A percentile compares a stretch with the other conserved stretches of the same genome.
Conservation (phyloP, 2,329 filamentous ascomycete species). For the Madurella fahalii region DNA sequence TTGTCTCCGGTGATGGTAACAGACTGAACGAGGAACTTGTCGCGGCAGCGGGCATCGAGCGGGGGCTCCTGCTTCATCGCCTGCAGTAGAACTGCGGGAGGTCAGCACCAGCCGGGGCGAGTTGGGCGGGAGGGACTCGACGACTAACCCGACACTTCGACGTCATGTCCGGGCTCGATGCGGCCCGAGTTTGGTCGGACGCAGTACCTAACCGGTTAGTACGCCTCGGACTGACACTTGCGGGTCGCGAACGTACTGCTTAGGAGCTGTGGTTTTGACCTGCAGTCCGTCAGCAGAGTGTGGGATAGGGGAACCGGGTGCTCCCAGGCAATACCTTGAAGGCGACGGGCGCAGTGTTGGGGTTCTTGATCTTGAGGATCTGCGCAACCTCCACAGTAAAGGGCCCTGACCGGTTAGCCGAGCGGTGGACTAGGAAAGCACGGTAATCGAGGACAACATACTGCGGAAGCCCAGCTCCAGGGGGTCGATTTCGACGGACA, state of each 20-base stretch:
- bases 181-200: conserved; percentile 95
- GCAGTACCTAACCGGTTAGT: conserved; percentile 69
- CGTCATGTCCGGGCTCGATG: conserved; percentile 83
- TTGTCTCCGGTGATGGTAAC: conserved; percentile 78
- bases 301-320: conserved; percentile 12
- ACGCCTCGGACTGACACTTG: conserved; percentile 12
- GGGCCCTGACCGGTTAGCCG: conserved; percentile 47
- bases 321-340: conserved; percentile 56
- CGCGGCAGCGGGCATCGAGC: conserved; percentile 80
- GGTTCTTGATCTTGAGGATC: conserved; percentile 61
- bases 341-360: conserved; percentile 57
- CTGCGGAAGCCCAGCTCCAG: conserved; percentile 89
- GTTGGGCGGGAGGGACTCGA: background rate
- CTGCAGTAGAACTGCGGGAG: conserved; percentile 74
- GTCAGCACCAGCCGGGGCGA: conserved; percentile 24
- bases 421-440: conserved; percentile 7
- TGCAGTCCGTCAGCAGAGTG: conserved; percentile 39
- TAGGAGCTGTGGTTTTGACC: conserved; percentile 99
- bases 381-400: conserved; percentile 64
- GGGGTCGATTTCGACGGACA: conserved; percentile 94
- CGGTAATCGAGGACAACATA: conserved; percentile 45
- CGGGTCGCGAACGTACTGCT: conserved; percentile 67
- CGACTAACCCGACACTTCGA: conserved; percentile 82
- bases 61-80: conserved; percentile 96
- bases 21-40: conserved; percentile 97